A percentile compares a stretch with the other conserved stretches of the same genome.
These are phyloP conservation scores for Leptographium procerum DNA, from an alignment of 2,329 filamentous ascomycete genomes.

Conservation along the genomic window DNA sequence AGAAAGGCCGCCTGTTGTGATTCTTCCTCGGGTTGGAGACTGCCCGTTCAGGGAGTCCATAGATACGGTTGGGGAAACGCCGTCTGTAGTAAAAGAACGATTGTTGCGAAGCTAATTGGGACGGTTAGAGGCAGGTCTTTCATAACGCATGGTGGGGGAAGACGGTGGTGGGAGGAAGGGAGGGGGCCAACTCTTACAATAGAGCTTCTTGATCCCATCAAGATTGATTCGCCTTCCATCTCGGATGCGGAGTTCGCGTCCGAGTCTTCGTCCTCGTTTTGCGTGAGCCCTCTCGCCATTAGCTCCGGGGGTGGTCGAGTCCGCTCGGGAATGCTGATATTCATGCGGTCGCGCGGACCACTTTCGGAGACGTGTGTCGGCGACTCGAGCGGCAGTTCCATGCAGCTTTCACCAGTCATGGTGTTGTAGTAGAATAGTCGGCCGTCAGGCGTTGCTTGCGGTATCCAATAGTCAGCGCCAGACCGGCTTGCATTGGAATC, in stretches of 20 bases:
- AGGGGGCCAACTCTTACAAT: slow-evolving; percentile 49
- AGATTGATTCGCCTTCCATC: slow-evolving; percentile 64
- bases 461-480: slow-evolving; percentile 95
- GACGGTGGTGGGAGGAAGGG: too few relatives aligned
- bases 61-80: slow-evolving; percentile 74
- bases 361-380: slow-evolving; percentile 69
- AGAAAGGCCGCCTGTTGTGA: slow-evolving; percentile 29
- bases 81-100: slow-evolving; percentile 52
- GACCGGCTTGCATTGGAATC: slow-evolving; percentile 54
- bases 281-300: slow-evolving; percentile 70
- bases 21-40: slow-evolving; percentile 31
- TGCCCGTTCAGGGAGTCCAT: slow-evolving; percentile 78
- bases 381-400: slow-evolving; percentile 88
- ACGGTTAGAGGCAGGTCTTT: background rate
- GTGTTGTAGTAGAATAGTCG: slow-evolving; percentile 97
- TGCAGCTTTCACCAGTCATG: slow-evolving; percentile 86
- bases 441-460: slow-evolving; percentile 88
- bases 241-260: slow-evolving; percentile 75
- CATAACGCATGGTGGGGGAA: background rate
- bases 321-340: slow-evolving; percentile 78
- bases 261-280: slow-evolving; percentile 85
- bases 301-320: slow-evolving; percentile 83
- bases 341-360: slow-evolving; percentile 79
- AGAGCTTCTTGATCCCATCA: slow-evolving; percentile 57
- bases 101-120: slow-evolving; percentile 26